These are phyloP conservation scores for Salvia rosmarinus DNA, from an alignment of 257 asterid genomes.

Conservation along the genomic window DNA sequence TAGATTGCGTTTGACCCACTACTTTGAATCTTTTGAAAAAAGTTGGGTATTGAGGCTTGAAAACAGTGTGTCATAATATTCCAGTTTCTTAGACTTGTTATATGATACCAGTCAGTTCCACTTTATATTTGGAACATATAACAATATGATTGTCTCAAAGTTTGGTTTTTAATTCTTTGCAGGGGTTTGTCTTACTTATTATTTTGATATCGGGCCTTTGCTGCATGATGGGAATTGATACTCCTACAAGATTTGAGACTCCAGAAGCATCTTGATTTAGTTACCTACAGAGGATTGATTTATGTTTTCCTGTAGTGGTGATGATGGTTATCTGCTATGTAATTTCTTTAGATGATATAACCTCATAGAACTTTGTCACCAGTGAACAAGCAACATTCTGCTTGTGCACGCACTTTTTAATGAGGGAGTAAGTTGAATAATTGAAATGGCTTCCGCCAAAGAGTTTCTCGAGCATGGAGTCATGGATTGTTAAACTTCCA, in stretches of 20 bases:
- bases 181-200: constrained; percentile 87
- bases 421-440: constrained; percentile 37
- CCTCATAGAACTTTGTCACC: constrained; percentile 24
- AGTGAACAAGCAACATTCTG: constrained; percentile 32
- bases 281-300: constrained; percentile 20
- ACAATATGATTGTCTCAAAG: constrained; percentile 12
- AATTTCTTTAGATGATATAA: constrained; percentile 32
- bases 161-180: constrained; percentile 37
- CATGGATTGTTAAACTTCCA: constrained; percentile 23
- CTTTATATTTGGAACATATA: constrained; percentile 9
- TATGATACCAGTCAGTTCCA: constrained; percentile 8
- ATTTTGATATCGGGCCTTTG: constrained; percentile 95
- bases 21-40: constrained; percentile 24
- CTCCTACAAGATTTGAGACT: constrained; percentile 93
- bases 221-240: constrained; percentile 98
- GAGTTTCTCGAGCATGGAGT: constrained; percentile 23
- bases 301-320: constrained; percentile 32
- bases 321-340: constrained; percentile 30
- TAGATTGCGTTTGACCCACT: constrained; percentile 17
- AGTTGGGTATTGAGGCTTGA: not conserved
- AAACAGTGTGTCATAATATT: not conserved
- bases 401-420: constrained; percentile 24
- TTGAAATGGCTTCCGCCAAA: constrained; percentile 31
- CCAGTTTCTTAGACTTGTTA: not conserved
- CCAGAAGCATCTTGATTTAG: constrained; percentile 75